Percentiles rank a stretch among this genome's conserved stretches.
phyloP scores from a whole-genome alignment of 225 moss, liverwort and hornwort genomes.

The Pseudoscleropodium purum region DNA sequence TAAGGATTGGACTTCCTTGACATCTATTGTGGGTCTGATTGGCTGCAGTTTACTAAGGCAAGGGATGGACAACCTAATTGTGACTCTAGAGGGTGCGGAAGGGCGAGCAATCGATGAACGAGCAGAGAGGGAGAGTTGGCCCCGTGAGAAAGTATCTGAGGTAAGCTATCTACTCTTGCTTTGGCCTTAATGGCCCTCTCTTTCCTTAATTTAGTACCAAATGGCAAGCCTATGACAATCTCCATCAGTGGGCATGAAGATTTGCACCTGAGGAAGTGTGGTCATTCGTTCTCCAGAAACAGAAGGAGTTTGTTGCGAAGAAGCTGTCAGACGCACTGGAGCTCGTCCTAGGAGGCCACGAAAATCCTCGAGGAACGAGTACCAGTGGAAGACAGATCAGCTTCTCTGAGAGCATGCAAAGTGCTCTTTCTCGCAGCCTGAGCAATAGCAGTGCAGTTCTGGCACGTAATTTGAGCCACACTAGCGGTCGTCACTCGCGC shows the following conservation, averaged over 20 bases:
- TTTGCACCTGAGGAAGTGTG: not conserved
- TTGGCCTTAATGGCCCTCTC: not conserved
- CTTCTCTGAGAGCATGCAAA: conserved; percentile 18
- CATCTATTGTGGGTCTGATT: not conserved
- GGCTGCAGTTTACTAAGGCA: conserved; percentile 51
- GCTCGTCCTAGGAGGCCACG: conserved; percentile 22
- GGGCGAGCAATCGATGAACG: conserved; percentile 58
- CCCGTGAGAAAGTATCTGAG: conserved; percentile 39
- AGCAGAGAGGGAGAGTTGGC: conserved; percentile 38
- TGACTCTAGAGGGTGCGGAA: conserved; percentile 55
- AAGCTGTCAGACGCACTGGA: conserved; percentile 33
- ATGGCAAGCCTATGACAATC: not conserved
- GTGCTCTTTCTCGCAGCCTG: conserved; percentile 21
- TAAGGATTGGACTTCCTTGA: not conserved
- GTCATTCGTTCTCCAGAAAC: conserved; percentile 2
- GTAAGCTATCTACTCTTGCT: conserved; percentile 1
- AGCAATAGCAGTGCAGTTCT: conserved; percentile 10
- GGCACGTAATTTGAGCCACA: conserved; percentile 16
- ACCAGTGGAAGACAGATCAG: conserved; percentile 24
- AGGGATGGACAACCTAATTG: conserved; percentile 72
- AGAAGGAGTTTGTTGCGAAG: conserved; percentile 20
- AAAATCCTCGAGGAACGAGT: conserved; percentile 24
- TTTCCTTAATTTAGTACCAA: not conserved
- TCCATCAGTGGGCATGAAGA: not conserved
- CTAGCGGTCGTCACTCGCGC: conserved; percentile 11